Percentiles rank a stretch among this genome's conserved stretches.
Conservation (phyloP, 179 eudicot genomes). For the Spinacia oleracea region DNA sequence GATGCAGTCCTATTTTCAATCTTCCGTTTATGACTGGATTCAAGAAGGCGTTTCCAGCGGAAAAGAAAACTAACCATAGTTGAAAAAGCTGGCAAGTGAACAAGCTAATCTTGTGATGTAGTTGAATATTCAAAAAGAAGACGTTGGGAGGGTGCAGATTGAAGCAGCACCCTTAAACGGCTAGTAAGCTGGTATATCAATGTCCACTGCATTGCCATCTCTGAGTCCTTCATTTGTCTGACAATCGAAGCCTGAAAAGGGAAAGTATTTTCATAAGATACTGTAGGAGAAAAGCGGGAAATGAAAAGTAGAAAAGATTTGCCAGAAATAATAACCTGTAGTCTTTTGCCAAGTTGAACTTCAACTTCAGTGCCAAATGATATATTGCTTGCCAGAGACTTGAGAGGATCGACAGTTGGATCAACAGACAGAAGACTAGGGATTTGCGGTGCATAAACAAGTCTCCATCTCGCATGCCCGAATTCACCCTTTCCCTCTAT, state of each 20-base stretch:
- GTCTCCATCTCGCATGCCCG: constrained; percentile 99
- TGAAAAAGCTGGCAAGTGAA: neutral
- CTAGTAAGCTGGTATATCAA: constrained; percentile 97
- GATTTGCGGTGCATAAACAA: constrained; percentile 96
- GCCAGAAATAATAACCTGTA: constrained; percentile 73
- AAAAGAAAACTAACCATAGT: neutral
- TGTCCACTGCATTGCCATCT: constrained; percentile 99
- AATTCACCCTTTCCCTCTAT: constrained; percentile 98
- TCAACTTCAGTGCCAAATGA: constrained; percentile 99
- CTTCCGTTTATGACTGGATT: constrained; percentile 12
- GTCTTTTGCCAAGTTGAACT: constrained; percentile 96
- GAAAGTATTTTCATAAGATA: constrained; percentile 7
- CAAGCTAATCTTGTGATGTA: constrained; percentile 70
- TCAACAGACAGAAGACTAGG: constrained; percentile 94
- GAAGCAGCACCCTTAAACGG: constrained; percentile 88
- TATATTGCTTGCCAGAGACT: constrained; percentile 92
- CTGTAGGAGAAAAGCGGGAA: neutral
- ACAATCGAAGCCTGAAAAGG: constrained; percentile 84
- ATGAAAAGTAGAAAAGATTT: constrained; percentile 11
- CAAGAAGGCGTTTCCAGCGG: neutral
- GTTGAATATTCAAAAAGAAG: constrained; percentile 93
- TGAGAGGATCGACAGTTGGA: constrained; percentile 93
- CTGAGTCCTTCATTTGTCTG: constrained; percentile 98
- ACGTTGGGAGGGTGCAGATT: constrained; percentile 93
- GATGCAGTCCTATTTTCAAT: neutral